Evolutionary conservation across 129 eudicot species (phyloP).

Genomic region (Scalesia atractyloides): DNA sequence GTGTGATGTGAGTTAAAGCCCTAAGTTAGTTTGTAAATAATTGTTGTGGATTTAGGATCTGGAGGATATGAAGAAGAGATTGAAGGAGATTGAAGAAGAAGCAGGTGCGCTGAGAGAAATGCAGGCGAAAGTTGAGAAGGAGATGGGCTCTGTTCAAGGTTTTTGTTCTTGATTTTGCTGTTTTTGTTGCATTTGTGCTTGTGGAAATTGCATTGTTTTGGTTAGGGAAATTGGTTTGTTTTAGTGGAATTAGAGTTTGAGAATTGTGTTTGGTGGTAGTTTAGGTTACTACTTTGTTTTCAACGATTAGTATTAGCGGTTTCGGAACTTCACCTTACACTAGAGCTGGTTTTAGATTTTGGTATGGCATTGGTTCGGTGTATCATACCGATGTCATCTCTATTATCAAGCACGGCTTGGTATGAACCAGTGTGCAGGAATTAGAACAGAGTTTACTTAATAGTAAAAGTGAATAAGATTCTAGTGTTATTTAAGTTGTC

Average conservation of each 20-base stretch:
- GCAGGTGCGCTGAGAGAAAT: constrained; percentile 82
- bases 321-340: no score
- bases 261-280: neutral
- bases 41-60: constrained; percentile 42
- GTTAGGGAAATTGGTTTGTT: neutral
- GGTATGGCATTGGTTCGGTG: no score
- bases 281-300: neutral
- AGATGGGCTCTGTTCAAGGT: constrained; percentile 71
- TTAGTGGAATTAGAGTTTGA: neutral
- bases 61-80: constrained; percentile 70
- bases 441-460: neutral
- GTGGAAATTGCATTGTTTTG: neutral
- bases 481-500: neutral
- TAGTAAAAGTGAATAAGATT: neutral
- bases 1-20: constrained; percentile 32
- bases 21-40: constrained; percentile 14
- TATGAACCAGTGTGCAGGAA: neutral
- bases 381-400: no score
- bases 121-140: constrained; percentile 78
- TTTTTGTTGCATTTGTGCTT: neutral
- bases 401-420: no score
- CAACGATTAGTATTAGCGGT: no score
- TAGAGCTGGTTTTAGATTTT: no score
- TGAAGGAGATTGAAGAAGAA: constrained; percentile 81
- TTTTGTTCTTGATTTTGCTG: neutral